Conservation (phyloP, 2,329 filamentous ascomycete genomes). For the Hypoxylon sp. region DNA sequence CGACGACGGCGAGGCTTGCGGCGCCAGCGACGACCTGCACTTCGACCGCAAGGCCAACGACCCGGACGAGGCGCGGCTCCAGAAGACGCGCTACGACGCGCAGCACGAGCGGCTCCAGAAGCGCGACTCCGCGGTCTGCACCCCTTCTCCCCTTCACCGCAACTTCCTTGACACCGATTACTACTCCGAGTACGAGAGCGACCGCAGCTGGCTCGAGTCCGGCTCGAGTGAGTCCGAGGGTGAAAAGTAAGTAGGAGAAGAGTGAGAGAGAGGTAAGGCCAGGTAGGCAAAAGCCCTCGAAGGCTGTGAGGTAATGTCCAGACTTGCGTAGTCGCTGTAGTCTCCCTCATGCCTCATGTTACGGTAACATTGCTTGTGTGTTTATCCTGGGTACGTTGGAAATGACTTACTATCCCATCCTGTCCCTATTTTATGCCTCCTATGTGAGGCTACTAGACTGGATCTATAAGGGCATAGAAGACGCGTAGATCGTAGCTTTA, state of each 20-base stretch:
- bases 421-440: background rate
- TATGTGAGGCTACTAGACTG: background rate
- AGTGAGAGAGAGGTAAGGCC: too few species aligned
- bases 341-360: too few species aligned
- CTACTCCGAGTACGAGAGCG: too few species aligned
- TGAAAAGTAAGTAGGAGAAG: background rate
- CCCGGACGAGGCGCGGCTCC: background rate
- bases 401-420: background rate
- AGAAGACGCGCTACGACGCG: background rate
- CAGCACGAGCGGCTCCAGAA: slow-evolving; percentile 1
- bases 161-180: slow-evolving; percentile 23
- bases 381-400: background rate
- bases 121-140: background rate
- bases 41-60: slow-evolving; percentile 18
- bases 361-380: background rate
- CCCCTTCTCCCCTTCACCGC: slow-evolving; percentile 15
- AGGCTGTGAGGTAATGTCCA: too few species aligned
- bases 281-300: too few species aligned
- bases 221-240: too few species aligned
- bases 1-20: background rate
- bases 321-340: too few species aligned
- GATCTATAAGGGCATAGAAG: background rate
- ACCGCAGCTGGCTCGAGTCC: too few species aligned
- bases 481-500: too few species aligned
- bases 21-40: slow-evolving; percentile 3